phyloP scores from a whole-genome alignment of 2,329 filamentous ascomycete genomes.

The Botrytis byssoidea region DNA sequence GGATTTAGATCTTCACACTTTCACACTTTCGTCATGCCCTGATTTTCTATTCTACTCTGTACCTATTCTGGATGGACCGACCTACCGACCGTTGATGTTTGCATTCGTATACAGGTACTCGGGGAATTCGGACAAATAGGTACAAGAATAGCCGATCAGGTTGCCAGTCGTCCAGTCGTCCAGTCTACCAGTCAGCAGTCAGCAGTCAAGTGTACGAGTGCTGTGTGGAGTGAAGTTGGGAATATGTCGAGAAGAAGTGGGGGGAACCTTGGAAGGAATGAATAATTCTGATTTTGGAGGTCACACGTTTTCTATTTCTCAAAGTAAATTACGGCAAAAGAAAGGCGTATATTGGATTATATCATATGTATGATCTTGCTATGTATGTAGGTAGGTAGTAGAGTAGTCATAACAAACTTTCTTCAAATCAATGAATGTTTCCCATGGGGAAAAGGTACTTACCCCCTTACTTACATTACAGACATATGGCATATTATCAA shows the following conservation, averaged over 20 bases:
- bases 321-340: background rate
- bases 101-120: background rate
- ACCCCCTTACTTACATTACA: background rate
- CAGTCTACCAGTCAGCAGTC: background rate
- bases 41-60: background rate
- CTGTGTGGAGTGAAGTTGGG: slow-evolving; percentile 1
- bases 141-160: slow-evolving; percentile 3
- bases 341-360: background rate
- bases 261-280: background rate
- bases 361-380: background rate
- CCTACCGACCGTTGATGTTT: slow-evolving; percentile 14
- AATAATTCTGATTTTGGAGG: background rate
- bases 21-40: slow-evolving; percentile 12
- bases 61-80: background rate
- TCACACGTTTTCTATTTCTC: background rate
- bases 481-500: background rate
- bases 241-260: background rate
- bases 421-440: background rate
- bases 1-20: background rate
- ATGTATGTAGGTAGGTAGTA: background rate
- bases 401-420: background rate
- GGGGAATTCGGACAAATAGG: background rate
- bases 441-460: background rate
- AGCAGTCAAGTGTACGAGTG: background rate
- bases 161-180: background rate